Evolutionary conservation across 371 early-diverging fungal genomes (phyloP).

Genomic region (Neoconidiobolus thromboides): DNA sequence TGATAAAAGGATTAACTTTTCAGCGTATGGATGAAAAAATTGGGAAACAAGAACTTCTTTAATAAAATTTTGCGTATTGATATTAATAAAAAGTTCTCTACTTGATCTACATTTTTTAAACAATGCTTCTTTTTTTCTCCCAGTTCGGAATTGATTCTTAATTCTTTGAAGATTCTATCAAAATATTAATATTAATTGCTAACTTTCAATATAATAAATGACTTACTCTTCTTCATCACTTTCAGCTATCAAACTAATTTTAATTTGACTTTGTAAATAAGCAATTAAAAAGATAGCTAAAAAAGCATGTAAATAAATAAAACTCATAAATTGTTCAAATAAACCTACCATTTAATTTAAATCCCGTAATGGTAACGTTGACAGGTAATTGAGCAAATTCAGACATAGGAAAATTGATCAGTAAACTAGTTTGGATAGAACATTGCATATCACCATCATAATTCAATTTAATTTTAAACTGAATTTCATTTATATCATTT

Average conservation of each 20-base stretch:
- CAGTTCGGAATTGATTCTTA: not conserved
- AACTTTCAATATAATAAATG: too few species aligned
- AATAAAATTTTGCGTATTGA: not conserved
- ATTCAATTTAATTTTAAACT: too few species aligned
- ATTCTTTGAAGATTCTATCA: not conserved
- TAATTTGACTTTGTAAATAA: too few species aligned
- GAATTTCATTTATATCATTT: too few species aligned
- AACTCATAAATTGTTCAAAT: too few species aligned
- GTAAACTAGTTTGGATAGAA: not conserved
- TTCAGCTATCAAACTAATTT: too few species aligned
- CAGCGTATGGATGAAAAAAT: not conserved
- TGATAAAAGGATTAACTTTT: too few species aligned
- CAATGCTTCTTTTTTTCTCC: not conserved
- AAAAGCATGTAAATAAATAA: too few species aligned
- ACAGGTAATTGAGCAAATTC: not conserved
- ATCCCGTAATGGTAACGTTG: not conserved
- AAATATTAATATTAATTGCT: too few species aligned
- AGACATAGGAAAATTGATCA: not conserved
- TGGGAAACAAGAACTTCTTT: not conserved
- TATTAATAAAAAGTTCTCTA: not conserved
- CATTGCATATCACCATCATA: not conserved
- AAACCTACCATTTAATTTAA: not conserved
- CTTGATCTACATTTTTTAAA: not conserved
- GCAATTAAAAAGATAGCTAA: too few species aligned
- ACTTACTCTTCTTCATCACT: too few species aligned